Base-by-base conservation (phyloP, 139 green algal genomes). In the Yamagishiella unicocca region DNA sequence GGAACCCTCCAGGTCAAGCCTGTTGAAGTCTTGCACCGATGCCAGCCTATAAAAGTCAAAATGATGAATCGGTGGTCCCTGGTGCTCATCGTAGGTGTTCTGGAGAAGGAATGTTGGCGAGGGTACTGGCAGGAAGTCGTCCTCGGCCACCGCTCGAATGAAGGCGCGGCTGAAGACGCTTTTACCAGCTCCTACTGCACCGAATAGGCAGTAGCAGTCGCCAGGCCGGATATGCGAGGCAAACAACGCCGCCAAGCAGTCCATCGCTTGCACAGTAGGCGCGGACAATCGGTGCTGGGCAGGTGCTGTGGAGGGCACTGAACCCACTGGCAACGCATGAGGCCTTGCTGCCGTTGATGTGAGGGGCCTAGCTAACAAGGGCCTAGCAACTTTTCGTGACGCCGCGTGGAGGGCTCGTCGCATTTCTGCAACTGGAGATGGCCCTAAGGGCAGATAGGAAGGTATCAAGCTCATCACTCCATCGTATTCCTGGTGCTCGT, bases 41-140 rank as follows among this genome's bases (percentile, higher is more conserved):
- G 85, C 64, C 25, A 98, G 64, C 42, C 96, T 90, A 83, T 97
- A 98, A 54, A 97, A 86, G 84, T 98, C 96, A 86, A 95, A 98
- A 82, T 98, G 96, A 73, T 98, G 93, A 27, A 98, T 93, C 2
- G 84, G 74, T 0, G 90, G 93, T 2, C 89, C 89, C 89, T 87
- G 84, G 83, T 45, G 72, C 2, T 96, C 91, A 2, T 96, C 92
- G 67, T 98, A 98, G 4, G 94, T 94, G 54, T 97, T 96, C 73
- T 97, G 95, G 75, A 98, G 87, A 29, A 98, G 90, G 84, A 94
- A 98, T 0, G 96, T 98, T 0, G 96, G 96, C 7, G 96, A 98
- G 0, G 96, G 96, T 37, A 98, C 96, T 0, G 93, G 87, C 35
- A 97, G 68, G 2, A 88, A 68, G 0, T 91, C 77, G 40, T 98